Percentiles rank a stretch among this genome's conserved stretches.
Evolutionary conservation across 495 filamentous ascomycete genomes (phyloP).

Genomic region (Lasiosphaeriaceae sp.): DNA sequence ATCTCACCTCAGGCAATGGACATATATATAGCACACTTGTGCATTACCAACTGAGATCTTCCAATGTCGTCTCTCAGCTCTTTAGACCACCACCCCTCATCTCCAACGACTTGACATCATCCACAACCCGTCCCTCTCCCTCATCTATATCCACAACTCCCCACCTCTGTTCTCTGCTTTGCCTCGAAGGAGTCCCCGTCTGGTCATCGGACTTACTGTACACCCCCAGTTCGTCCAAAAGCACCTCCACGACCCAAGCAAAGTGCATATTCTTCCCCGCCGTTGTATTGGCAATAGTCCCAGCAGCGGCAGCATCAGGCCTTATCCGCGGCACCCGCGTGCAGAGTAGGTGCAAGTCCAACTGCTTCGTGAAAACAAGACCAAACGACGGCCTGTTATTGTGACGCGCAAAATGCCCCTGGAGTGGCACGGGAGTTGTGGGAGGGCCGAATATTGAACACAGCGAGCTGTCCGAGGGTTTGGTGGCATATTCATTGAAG

Average conservation of each 20-base stretch:
- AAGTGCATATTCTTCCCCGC: conserved; percentile 6
- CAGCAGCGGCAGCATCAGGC: conserved; percentile 16
- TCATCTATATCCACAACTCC: conserved; percentile 32
- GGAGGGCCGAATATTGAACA: neutral
- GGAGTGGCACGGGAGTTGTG: neutral
- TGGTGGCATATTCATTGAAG: neutral
- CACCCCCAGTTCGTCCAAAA: conserved; percentile 40
- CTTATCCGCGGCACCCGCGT: conserved; percentile 30
- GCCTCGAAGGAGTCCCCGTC: conserved; percentile 3
- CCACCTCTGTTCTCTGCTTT: conserved; percentile 42
- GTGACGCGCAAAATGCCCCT: neutral
- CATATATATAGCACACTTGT: too few species aligned
- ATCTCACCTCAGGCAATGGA: neutral
- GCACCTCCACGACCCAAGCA: conserved; percentile 41
- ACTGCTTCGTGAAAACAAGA: conserved; percentile 37
- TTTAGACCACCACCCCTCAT: neutral
- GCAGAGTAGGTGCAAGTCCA: conserved; percentile 43
- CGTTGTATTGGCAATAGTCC: neutral
- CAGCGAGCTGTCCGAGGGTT: neutral
- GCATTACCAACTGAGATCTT: neutral
- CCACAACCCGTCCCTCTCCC: conserved; percentile 24
- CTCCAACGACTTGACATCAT: conserved; percentile 10
- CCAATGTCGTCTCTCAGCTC: neutral
- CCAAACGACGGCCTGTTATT: conserved; percentile 41
- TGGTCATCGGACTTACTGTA: conserved; percentile 7